These are phyloP conservation scores for Auricularia auricula-judae DNA, from an alignment of 768 basidiomycete species.

Conservation along the genomic window DNA sequence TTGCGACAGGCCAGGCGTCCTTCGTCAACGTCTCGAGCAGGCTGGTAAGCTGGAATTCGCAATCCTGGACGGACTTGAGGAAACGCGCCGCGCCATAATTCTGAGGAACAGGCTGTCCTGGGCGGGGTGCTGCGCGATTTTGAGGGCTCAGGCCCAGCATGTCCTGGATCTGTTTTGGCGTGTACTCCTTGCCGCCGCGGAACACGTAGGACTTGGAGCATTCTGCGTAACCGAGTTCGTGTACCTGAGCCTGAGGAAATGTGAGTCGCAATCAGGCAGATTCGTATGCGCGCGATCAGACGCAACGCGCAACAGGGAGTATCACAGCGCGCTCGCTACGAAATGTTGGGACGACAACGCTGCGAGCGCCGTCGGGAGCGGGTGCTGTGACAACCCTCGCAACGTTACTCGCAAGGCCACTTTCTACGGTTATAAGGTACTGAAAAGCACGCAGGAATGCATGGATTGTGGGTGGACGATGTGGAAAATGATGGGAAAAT, in stretches of 20 bases:
- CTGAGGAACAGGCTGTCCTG: constrained; percentile 71
- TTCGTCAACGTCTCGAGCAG: constrained; percentile 79
- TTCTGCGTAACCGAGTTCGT: constrained; percentile 92
- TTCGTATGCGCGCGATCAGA: too few species aligned
- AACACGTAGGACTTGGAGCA: constrained; percentile 99
- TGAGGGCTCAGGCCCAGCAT: constrained; percentile 86
- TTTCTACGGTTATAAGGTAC: too few species aligned
- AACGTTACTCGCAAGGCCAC: too few species aligned
- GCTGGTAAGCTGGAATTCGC: constrained; percentile 92
- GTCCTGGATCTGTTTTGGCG: constrained; percentile 93
- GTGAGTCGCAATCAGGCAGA: too few species aligned
- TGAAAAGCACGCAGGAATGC: too few species aligned
- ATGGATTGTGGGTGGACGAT: too few species aligned
- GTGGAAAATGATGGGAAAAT: too few species aligned
- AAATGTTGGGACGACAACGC: too few species aligned
- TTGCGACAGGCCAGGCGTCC: constrained; percentile 97
- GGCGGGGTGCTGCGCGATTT: constrained; percentile 74
- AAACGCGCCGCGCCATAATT: constrained; percentile 83
- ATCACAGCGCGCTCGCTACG: too few species aligned
- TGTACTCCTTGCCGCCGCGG: constrained; percentile 94
- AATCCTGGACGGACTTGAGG: constrained; percentile 81
- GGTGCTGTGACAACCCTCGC: too few species aligned
- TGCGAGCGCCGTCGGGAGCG: too few species aligned
- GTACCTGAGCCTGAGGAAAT: constrained; percentile 60
- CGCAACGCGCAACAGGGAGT: too few species aligned